phyloP scores from a whole-genome alignment of 805 yeast genomes.

The Lachancea waltii region DNA sequence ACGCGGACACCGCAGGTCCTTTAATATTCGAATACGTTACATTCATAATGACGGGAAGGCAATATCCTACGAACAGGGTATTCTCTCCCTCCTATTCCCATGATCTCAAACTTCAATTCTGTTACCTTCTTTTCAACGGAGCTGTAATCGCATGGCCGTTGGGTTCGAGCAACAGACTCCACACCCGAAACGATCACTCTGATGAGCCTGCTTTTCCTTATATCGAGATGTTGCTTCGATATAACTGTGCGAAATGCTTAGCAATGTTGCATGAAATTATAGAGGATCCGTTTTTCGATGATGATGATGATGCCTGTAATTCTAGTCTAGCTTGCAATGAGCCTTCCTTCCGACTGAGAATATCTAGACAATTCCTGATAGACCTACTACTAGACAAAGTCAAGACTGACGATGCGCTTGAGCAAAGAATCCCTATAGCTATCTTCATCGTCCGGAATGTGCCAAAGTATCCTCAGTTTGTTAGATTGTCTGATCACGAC shows the following conservation, averaged over 20 bases:
- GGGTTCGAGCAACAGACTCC: constrained; percentile 32
- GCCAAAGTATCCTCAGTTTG: constrained; percentile 80
- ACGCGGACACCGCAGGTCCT: constrained; percentile 14
- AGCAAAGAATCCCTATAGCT: constrained; percentile 37
- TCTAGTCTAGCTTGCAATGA: constrained; percentile 9
- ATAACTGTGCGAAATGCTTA: constrained; percentile 53
- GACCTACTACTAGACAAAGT: constrained; percentile 63
- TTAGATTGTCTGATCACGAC: constrained; percentile 58
- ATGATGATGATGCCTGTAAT: constrained; percentile 36
- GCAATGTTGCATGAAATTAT: constrained; percentile 72
- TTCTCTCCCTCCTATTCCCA: constrained; percentile 35
- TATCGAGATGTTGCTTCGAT: constrained; percentile 48
- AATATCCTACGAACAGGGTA: constrained; percentile 63
- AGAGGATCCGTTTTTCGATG: constrained; percentile 73
- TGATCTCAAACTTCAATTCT: constrained; percentile 46
- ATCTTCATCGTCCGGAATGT: constrained; percentile 74
- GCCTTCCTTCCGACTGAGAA: constrained; percentile 32
- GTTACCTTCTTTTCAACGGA: constrained; percentile 56
- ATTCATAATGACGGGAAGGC: constrained; percentile 66
- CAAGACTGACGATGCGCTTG: constrained; percentile 28
- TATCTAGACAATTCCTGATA: constrained; percentile 72
- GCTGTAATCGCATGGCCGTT: constrained; percentile 43
- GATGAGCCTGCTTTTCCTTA: constrained; percentile 63
- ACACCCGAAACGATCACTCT: constrained; percentile 23
- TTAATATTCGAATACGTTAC: constrained; percentile 55